Evolutionary conservation across 768 basidiomycete genomes (phyloP).

Genomic region (Cystofilobasidium capitatum): DNA sequence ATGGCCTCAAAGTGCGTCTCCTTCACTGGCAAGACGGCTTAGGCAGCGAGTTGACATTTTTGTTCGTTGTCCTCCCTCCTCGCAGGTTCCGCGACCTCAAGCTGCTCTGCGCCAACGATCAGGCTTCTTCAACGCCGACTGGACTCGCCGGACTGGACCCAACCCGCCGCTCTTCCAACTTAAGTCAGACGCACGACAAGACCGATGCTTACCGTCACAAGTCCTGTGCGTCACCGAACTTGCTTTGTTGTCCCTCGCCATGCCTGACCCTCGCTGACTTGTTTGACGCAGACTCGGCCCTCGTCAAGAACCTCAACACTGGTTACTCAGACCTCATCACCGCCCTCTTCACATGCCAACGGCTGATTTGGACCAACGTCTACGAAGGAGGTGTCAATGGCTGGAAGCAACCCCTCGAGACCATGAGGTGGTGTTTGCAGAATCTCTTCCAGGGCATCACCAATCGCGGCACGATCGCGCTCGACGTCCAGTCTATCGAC

Average conservation of each 20-base stretch:
- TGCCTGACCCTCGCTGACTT: neutral
- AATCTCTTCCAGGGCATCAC: neutral
- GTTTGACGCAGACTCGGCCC: neutral
- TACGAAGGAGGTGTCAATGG: neutral
- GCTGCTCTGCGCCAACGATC: neutral
- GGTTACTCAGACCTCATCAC: neutral
- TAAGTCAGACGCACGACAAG: neutral
- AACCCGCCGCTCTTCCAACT: neutral
- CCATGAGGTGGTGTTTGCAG: neutral
- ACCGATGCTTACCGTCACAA: neutral
- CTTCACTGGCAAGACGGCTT: too few species aligned
- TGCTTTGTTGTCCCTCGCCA: too few species aligned
- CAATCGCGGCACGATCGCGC: neutral
- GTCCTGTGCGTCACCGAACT: neutral
- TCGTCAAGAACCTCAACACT: neutral
- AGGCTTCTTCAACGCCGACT: neutral
- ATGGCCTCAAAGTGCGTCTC: neutral
- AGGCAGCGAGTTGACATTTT: too few species aligned
- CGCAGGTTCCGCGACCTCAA: neutral
- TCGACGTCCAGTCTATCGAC: neutral
- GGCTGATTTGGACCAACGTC: neutral
- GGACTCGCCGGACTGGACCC: neutral
- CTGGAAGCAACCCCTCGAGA: neutral
- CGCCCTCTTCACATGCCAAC: slow-evolving; percentile 2
- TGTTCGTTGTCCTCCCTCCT: neutral